Evolutionary conservation across 179 eudicot genomes (phyloP).

Genomic region (Amaranthus tricolor): DNA sequence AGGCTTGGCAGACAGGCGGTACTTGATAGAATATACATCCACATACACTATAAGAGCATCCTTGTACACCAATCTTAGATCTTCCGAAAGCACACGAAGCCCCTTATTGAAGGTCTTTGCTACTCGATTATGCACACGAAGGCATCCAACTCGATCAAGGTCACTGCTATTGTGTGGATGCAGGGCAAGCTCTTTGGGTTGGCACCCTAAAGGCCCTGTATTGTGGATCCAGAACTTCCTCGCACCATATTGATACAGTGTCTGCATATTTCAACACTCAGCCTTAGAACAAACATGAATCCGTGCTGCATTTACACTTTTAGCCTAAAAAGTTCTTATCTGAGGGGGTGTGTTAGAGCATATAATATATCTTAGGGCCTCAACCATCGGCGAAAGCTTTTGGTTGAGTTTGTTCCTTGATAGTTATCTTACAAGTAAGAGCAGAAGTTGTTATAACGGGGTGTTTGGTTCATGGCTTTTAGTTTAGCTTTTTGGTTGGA

Average conservation of each 20-base stretch:
- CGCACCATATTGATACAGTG: slow-evolving; percentile 46
- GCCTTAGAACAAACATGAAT: too few species aligned
- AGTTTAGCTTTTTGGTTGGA: too few species aligned
- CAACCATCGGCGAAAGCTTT: too few species aligned
- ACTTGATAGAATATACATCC: slow-evolving; percentile 51
- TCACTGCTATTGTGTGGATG: slow-evolving; percentile 35
- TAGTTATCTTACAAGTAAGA: neutral
- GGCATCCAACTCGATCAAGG: slow-evolving; percentile 45
- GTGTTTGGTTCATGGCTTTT: too few species aligned
- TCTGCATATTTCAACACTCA: slow-evolving; percentile 24
- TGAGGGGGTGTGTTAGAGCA: too few species aligned
- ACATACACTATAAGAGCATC: slow-evolving; percentile 51
- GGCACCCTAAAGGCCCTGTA: slow-evolving; percentile 58
- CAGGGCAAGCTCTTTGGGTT: slow-evolving; percentile 48
- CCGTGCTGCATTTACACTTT: too few species aligned
- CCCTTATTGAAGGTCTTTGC: slow-evolving; percentile 49
- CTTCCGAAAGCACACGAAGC: slow-evolving; percentile 30
- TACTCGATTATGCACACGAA: slow-evolving; percentile 35
- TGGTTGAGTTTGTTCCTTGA: neutral
- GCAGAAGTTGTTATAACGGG: neutral
- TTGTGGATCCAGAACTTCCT: slow-evolving; percentile 57
- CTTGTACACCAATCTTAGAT: slow-evolving; percentile 28
- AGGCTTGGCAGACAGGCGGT: slow-evolving; percentile 42
- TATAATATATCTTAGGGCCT: too few species aligned
- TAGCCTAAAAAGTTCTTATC: too few species aligned